Evolutionary conservation across 306 rosid species (phyloP).

Genomic region (Delonix regia): DNA sequence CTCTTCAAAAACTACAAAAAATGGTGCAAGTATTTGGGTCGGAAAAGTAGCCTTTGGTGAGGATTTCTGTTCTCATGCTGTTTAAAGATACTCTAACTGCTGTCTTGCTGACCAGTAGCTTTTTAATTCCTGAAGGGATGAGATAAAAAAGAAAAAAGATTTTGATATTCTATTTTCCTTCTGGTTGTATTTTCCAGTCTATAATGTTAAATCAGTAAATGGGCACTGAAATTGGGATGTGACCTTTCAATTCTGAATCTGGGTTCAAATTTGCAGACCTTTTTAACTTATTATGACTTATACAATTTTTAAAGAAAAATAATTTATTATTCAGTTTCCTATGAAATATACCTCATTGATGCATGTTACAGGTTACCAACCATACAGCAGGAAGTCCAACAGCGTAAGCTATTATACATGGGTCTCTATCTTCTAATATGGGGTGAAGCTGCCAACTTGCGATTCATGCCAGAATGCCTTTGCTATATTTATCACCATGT

Average conservation of each 20-base stretch:
- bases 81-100: conserved; percentile 17
- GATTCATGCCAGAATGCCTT: conserved; percentile 99
- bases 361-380: conserved; percentile 85
- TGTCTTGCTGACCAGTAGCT: not conserved
- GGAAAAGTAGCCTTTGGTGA: conserved; percentile 99
- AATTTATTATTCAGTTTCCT: conserved; percentile 3
- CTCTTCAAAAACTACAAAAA: conserved; percentile 95
- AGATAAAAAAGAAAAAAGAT: not conserved
- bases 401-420: conserved; percentile 94
- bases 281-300: conserved; percentile 1
- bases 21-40: conserved; percentile 98
- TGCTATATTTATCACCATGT: conserved; percentile 99
- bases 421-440: conserved; percentile 96
- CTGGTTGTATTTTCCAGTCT: conserved; percentile 26
- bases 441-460: conserved; percentile 99
- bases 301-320: conserved; percentile 10
- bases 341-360: conserved; percentile 7
- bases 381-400: conserved; percentile 99
- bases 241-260: conserved; percentile 22
- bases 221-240: conserved; percentile 22
- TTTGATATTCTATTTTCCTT: conserved; percentile 11
- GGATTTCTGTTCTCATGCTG: conserved; percentile 33
- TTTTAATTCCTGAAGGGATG: not conserved
- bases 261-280: conserved; percentile 10
- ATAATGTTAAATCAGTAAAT: not conserved